These are phyloP conservation scores for Apiotrichum brassicae DNA, from an alignment of 1,284 basidiomycete species.

Conservation along the genomic window DNA sequence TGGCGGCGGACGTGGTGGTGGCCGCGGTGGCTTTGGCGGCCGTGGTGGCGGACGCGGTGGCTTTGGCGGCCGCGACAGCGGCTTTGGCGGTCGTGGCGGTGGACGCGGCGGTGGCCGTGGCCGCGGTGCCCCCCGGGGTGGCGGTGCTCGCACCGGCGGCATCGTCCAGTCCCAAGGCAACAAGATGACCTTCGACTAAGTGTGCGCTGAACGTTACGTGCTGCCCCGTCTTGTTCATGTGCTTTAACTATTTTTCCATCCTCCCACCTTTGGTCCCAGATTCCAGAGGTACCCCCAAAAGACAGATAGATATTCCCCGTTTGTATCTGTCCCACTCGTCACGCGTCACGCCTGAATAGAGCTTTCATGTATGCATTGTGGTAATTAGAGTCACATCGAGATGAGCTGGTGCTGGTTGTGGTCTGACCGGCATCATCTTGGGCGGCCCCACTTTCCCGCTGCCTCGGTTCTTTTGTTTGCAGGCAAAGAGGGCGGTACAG, in stretches of 20 bases:
- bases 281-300: not conserved
- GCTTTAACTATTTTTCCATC: not conserved
- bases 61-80: constrained; percentile 17
- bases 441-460: no score
- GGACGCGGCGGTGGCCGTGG: constrained; percentile 50
- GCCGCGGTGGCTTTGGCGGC: constrained; percentile 36
- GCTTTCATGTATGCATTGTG: constrained; percentile 8
- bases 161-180: constrained; percentile 68
- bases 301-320: not conserved
- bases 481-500: no score
- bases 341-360: constrained; percentile 7
- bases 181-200: constrained; percentile 69
- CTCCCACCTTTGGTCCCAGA: not conserved
- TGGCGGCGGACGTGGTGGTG: constrained; percentile 43
- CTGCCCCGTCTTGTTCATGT: no score
- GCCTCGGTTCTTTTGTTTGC: no score
- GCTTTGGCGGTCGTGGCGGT: constrained; percentile 47
- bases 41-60: constrained; percentile 32
- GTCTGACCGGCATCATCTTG: no score
- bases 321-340: not conserved
- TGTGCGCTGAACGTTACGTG: not conserved
- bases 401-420: no score
- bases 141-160: constrained; percentile 63
- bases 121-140: constrained; percentile 40
- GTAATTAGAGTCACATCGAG: constrained; percentile 2